These are phyloP conservation scores for Thalassiosira exigua DNA, from an alignment of 352 stramenopile genomes.

Conservation along the genomic window DNA sequence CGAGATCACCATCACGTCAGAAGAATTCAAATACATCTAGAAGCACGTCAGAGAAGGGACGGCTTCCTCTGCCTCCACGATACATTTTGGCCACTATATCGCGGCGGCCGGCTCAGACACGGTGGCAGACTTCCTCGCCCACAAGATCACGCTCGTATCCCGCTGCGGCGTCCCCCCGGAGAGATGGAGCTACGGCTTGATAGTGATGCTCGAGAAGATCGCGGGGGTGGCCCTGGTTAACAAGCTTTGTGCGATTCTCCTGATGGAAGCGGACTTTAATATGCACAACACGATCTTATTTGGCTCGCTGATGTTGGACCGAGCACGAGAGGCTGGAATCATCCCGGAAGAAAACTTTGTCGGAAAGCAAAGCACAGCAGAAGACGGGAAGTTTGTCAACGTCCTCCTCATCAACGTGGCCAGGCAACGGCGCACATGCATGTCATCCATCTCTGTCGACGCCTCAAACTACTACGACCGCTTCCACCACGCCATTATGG, in stretches of 20 bases:
- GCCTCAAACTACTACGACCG: conserved; percentile 35
- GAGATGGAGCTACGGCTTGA: conserved; percentile 6
- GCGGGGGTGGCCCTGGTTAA: conserved; percentile 21
- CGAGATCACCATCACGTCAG: not conserved
- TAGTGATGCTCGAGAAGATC: conserved; percentile 34
- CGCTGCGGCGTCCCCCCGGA: not conserved
- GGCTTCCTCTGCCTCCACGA: not conserved
- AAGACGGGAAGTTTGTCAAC: conserved; percentile 13
- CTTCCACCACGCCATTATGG: conserved; percentile 33
- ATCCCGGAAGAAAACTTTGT: conserved; percentile 33
- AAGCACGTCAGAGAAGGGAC: conserved; percentile 3
- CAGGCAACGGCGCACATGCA: not conserved
- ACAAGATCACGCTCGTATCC: not conserved
- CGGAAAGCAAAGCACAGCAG: conserved; percentile 14
- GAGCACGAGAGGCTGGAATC: conserved; percentile 2
- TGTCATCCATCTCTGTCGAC: conserved; percentile 18
- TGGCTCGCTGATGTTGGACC: conserved; percentile 22
- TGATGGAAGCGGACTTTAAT: conserved; percentile 55
- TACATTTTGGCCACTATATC: conserved; percentile 27
- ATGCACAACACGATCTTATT: conserved; percentile 42
- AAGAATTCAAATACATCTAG: conserved; percentile 18
- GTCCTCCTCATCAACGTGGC: conserved; percentile 17
- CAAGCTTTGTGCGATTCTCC: conserved; percentile 48
- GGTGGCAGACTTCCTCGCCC: not conserved
- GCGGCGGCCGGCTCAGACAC: not conserved